Evolutionary conservation across 352 stramenopile species (phyloP), one percentile per base, ranked within the genome.

Genomic region (Sclerospora graminicola): DNA sequence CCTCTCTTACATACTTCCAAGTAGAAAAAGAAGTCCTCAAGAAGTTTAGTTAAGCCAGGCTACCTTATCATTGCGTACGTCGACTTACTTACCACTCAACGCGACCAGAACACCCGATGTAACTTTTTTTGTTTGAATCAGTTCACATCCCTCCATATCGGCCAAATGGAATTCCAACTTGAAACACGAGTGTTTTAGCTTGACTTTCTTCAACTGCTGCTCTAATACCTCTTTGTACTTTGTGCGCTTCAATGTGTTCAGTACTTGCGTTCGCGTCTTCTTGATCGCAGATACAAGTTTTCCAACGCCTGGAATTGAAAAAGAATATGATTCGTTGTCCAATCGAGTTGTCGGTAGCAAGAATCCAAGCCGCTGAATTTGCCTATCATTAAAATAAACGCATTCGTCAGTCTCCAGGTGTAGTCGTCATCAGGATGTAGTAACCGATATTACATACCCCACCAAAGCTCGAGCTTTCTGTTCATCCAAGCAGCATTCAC

Each of bases 221-320:
- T 83, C 69, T 6, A 63, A 52, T n/a, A 66, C 48, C 32, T 83
- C 69, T 45, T 78, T 82, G 48, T 78, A 83, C 42, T 70, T 69
- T 14, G 65, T 69, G 42, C 69, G 69, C 51, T 78, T 79, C 28
- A 85, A 45, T 11, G 57, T 59, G 10, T 45, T 38, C 11, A 76
- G 15, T 20, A 85, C 54, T 31, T 41, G 20, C 19, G 52, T 46
- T 16, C 73, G 65, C 13, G 67, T 72, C 47, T 85, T 85, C 46
- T 66, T 78, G 4, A 85, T 57, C 0, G 70, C 57, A 13, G 53
- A 74, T 14, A 82, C 48, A 6, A 85, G 30, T 28, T 82, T 83
- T 14, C 73, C 73, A 18, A 80, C 46, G 4, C 64, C 70, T 23
- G 73, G 73, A n/a, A 85, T 26, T 8, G 66, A 79, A 1, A 86